Percentiles rank a stretch among this genome's conserved stretches.
phyloP scores from a whole-genome alignment of 345 rosid genomes.

The Excoecaria agallocha region DNA sequence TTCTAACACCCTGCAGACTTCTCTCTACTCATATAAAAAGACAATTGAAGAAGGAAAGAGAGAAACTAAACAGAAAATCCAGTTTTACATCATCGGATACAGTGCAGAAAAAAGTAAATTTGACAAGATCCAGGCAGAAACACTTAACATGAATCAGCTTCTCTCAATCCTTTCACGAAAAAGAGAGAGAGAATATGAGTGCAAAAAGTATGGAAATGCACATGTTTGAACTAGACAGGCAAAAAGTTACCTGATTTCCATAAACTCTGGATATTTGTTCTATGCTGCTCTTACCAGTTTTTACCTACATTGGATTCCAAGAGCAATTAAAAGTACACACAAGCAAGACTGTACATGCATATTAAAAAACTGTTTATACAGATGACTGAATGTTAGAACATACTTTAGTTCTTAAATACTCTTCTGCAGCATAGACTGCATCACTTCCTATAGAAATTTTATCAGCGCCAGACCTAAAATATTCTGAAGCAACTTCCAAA shows the following conservation, averaged over 20 bases:
- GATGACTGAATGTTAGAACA: conserved; percentile 18
- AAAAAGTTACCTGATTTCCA: conserved; percentile 76
- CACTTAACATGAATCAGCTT: not conserved
- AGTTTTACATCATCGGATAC: not conserved
- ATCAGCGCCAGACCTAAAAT: conserved; percentile 97
- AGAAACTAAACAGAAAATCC: not conserved
- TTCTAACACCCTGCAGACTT: not conserved
- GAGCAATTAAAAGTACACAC: conserved; percentile 13
- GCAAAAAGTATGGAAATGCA: not conserved
- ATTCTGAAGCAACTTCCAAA: conserved; percentile 95
- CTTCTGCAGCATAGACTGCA: conserved; percentile 91
- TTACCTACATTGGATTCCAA: conserved; percentile 47
- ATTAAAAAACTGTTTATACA: not conserved
- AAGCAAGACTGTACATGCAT: conserved; percentile 1
- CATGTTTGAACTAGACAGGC: not conserved
- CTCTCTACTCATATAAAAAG: not conserved
- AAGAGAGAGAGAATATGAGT: not conserved
- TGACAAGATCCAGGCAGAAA: not conserved
- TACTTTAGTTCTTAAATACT: conserved; percentile 77
- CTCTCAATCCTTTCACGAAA: not conserved
- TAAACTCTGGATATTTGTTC: conserved; percentile 92
- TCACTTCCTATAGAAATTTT: conserved; percentile 96
- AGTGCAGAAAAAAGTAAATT: not conserved
- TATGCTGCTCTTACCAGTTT: conserved; percentile 83
- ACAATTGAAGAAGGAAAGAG: not conserved